Base-by-base conservation (phyloP, 2,329 filamentous ascomycete species). In the Sordariomycetes sp. region DNA sequence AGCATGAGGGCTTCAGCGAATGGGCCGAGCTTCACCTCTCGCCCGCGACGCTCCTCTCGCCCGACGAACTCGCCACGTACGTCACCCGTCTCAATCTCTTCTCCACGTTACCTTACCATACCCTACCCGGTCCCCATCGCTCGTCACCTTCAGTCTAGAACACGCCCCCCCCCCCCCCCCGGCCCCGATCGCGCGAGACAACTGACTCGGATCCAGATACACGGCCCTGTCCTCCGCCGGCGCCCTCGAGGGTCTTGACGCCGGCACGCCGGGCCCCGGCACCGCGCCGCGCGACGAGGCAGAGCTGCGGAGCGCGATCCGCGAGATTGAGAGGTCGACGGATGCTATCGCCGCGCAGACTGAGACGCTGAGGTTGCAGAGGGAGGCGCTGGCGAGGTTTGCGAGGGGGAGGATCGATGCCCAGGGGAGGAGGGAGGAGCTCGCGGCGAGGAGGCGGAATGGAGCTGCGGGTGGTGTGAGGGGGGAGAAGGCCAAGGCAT, bases 271-370 rank as follows among this genome's bases (percentile, higher is more conserved):
- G 58, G 74, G 81, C 61, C 62, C 73, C 3, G 63, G 70, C 35
- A 68, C 77, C 36, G 76, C 76, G 57, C 75, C 78, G 5, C 67
- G 86, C 52, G 70, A 73, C 15, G 83, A 87, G 58, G 71, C 77
- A 28, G 82, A 87, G 55, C 72, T 89, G 57, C 74, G 74, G 56
- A 68, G 72, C 48, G 85, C 86, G 17, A 81, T 87, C 54, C 75
- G 78, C 2, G 79, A 85, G 56, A 72, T 90, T n/a, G 76, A 80
- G 59, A 73, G 73, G 42, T 87, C 85, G 1, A 88, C 86, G 0
- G 76, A 76, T 20, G 77, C 76, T 20, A 86, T 89, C 32, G 75
- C 79, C 60, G 78, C 79, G 66, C 85, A 89, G 64, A 83, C 77
- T 32, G 79, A 82, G 64, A 73, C 77, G 0, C 66, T 89, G 20